Evolutionary conservation across 1,284 basidiomycete genomes (phyloP), one percentile per base, ranked within the genome.

Genomic region (Porogramme epimiltina): DNA sequence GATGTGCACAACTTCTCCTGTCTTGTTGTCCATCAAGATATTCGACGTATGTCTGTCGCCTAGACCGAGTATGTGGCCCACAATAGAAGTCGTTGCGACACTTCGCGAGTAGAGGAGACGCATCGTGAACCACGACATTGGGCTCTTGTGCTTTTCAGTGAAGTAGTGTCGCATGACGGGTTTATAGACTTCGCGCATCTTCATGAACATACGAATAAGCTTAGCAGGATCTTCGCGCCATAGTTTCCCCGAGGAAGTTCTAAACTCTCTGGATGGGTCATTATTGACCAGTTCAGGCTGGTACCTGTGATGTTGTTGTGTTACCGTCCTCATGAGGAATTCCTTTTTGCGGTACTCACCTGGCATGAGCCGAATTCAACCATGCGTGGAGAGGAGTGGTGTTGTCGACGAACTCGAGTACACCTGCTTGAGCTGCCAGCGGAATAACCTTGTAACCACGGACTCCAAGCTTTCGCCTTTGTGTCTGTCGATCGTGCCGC

Each of bases 141-240:
- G 96, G 1, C 81, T 81, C 63, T 91, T 94, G 69, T 94, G 89
- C 53, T 81, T 82, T 62, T 98, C 92, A 16, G 89, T 91, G 72
- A 99, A 98, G 70, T 89, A 96, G 69, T 97, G 92, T 15, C 96
- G 83, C 85, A 99, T 89, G 36, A 96, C 91, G 0, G 96, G 96
- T 20, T 81, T 79, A 64, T 91, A 87, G n/a, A 70, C 67, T 42
- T 77, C 57, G 56, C 80, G 80, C 10, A 87, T 69, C 18, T 82
- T 66, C 16, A 72, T 60, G 68, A 82, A 98, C 3, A 67, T 66
- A 8, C 73, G 62, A 24, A 80, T 65, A 51, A 84, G 67, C 33
- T 66, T 70, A 6, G 73, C 70, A 54, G 65, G 54, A 5, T 62
- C 48, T n/a, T 54, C 33, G 38, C 58, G 25, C 54, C 54, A 47